Conservation (phyloP, 192 early-diverging fungal genomes). For the Funneliformis mosseae region DNA sequence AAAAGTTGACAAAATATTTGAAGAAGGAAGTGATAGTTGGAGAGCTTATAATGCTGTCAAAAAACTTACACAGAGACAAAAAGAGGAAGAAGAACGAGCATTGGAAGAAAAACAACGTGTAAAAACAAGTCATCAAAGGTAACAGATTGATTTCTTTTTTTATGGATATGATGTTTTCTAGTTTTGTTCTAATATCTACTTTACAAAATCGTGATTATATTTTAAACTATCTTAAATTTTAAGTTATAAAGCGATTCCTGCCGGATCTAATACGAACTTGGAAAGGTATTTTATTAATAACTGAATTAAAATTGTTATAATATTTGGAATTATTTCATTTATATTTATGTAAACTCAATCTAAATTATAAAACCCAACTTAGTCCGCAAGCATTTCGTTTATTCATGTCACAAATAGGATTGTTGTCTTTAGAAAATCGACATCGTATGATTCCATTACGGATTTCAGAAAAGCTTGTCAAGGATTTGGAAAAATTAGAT, state of each 20-base stretch:
- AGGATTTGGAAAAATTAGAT: slow-evolving; percentile 68
- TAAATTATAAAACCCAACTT: background rate
- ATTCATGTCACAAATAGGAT: slow-evolving; percentile 68
- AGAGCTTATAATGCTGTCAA: slow-evolving; percentile 39
- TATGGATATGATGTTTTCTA: background rate
- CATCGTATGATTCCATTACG: slow-evolving; percentile 62
- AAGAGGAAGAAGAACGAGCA: slow-evolving; percentile 21
- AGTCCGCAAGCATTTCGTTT: slow-evolving; percentile 61
- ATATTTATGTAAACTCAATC: background rate
- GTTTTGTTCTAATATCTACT: background rate
- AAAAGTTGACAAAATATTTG: slow-evolving; percentile 39
- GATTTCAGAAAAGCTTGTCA: slow-evolving; percentile 63
- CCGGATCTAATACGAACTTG: slow-evolving; percentile 35
- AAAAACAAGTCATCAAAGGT: slow-evolving; percentile 10
- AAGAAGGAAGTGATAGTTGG: slow-evolving; percentile 36
- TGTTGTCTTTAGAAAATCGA: slow-evolving; percentile 59
- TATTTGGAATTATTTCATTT: background rate
- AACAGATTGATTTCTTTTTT: slow-evolving; percentile 7
- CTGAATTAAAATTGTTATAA: background rate
- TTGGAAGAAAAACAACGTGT: background rate
- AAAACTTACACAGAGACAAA: slow-evolving; percentile 34
- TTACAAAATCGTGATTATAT: background rate
- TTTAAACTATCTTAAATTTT: background rate
- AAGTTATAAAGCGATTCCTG: slow-evolving; percentile 34
- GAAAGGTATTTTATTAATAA: slow-evolving; percentile 29